Evolutionary conservation across 2,329 filamentous ascomycete species (phyloP), one percentile per base, ranked within the genome.

Genomic region (Microdochium paspali): DNA sequence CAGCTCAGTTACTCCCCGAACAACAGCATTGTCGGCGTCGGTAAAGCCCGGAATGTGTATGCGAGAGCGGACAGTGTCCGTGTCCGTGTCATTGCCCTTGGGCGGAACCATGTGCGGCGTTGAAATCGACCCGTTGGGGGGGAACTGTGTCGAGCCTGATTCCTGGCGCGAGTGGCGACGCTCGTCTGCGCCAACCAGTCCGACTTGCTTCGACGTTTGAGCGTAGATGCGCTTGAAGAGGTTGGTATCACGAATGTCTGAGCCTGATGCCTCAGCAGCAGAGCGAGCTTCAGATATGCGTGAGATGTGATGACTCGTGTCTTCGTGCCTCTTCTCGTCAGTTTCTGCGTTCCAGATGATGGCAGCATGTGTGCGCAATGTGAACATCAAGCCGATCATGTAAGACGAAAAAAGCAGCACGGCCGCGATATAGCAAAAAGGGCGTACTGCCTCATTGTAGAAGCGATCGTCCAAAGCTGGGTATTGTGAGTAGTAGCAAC

Each of bases 171-270:
- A 58, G 61, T 65, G 31, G 55, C 60, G n/a, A 56, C 49, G 31
- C 24, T 74, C 72, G n/a, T 72, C 68, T 32, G 76, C 74, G 4
- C 74, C 65, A 25, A 69, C 68, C 40, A 95, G 67, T 1, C 90
- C 90, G 50, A 87, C 84, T 58, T 95, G 87, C 59, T 85, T 88
- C 54, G 96, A 68, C 4, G 90, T 94, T 66, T 96, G 90, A 4
- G 88, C 90, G 4, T 97, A 73, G 52, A 97, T 95, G 48, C 90
- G 85, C 66, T 93, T 95, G 69, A 97, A 97, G 24, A 97, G 71
- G 54, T 90, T 83, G 35, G 88, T 89, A 48, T 95, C 89, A 43
- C 90, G 83, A 52, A 97, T 87, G 53, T 94, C 87, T 20, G 76
- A 69, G 47, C 73, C 74, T 32, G 73, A 71, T 7, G 72, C 66